Conservation (phyloP, 2,329 filamentous ascomycete genomes). For the Annulohypoxylon truncatum region DNA sequence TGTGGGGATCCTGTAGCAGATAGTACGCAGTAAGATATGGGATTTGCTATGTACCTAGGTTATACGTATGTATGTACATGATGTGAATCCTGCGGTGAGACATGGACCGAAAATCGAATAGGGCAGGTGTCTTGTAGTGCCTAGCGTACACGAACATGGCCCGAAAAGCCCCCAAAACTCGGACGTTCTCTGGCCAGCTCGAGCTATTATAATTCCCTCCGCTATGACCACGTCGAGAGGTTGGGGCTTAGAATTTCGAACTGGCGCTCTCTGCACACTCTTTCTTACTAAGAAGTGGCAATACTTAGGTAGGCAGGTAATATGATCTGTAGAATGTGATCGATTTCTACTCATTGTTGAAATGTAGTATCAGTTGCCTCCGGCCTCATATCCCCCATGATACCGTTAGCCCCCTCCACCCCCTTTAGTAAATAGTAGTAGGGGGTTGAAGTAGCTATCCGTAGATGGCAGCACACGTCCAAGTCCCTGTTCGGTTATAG, state of each 20-base stretch:
- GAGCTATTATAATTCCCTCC: slow-evolving; percentile 6
- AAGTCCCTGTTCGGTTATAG: neutral
- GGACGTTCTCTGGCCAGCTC: slow-evolving; percentile 14
- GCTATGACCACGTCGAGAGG: slow-evolving; percentile 2
- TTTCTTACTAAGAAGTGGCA: slow-evolving; percentile 18
- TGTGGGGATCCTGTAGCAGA: slow-evolving; percentile 14
- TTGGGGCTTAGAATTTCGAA: slow-evolving; percentile 18
- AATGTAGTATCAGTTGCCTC: slow-evolving; percentile 4
- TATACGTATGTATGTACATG: slow-evolving; percentile 28
- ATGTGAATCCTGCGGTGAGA: slow-evolving; percentile 39
- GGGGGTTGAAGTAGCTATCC: slow-evolving; percentile 12
- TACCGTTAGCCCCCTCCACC: neutral
- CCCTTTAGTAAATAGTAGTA: neutral
- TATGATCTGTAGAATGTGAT: slow-evolving; percentile 17
- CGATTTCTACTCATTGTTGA: slow-evolving; percentile 11
- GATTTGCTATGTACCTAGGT: neutral
- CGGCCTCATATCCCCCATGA: neutral
- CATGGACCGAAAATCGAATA: slow-evolving; percentile 26
- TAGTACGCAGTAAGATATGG: neutral
- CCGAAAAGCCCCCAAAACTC: slow-evolving; percentile 8
- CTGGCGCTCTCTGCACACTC: slow-evolving; percentile 1
- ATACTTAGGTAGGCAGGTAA: neutral
- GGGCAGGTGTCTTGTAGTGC: slow-evolving; percentile 29
- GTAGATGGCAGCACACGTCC: neutral
- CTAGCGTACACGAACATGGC: neutral